These are phyloP conservation scores for Chlorociboria aeruginascens DNA, from an alignment of 495 filamentous ascomycete species.

Conservation along the genomic window DNA sequence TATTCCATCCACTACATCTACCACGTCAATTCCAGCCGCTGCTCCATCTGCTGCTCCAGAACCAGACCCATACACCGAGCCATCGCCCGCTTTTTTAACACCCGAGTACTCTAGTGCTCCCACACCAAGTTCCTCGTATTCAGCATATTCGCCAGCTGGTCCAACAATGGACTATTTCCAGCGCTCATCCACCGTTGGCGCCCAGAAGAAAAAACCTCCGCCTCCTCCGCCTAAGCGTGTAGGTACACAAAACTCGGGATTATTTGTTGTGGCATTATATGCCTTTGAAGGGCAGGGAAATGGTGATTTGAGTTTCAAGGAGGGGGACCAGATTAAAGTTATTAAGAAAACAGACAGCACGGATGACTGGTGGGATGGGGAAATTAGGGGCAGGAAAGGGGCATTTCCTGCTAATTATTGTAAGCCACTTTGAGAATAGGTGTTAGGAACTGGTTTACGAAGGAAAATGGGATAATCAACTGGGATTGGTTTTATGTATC, in stretches of 20 bases:
- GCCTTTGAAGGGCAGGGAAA: slow-evolving; percentile 59
- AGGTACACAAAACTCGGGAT: slow-evolving; percentile 19
- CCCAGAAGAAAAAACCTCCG: slow-evolving; percentile 22
- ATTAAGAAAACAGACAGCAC: slow-evolving; percentile 73
- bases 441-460: not conserved
- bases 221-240: slow-evolving; percentile 22
- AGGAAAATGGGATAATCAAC: not conserved
- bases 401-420: slow-evolving; percentile 92
- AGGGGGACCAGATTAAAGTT: slow-evolving; percentile 78
- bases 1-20: slow-evolving; percentile 17
- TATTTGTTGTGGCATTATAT: slow-evolving; percentile 73
- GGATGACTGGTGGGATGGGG: slow-evolving; percentile 95
- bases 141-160: slow-evolving; percentile 12
- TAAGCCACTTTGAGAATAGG: slow-evolving; percentile 9
- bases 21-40: slow-evolving; percentile 4
- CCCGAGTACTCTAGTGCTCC: slow-evolving; percentile 10
- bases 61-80: slow-evolving; percentile 8
- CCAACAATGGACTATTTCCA: slow-evolving; percentile 17
- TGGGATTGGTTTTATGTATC: too few relatives aligned
- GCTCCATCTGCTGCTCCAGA: not conserved
- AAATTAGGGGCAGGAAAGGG: slow-evolving; percentile 60
- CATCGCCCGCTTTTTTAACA: not conserved
- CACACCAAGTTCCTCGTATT: slow-evolving; percentile 14
- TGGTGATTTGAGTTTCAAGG: slow-evolving; percentile 70
- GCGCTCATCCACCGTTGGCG: not conserved